These are phyloP conservation scores for Arachis hypogaea DNA, from an alignment of 306 rosid species.

Conservation along the genomic window DNA sequence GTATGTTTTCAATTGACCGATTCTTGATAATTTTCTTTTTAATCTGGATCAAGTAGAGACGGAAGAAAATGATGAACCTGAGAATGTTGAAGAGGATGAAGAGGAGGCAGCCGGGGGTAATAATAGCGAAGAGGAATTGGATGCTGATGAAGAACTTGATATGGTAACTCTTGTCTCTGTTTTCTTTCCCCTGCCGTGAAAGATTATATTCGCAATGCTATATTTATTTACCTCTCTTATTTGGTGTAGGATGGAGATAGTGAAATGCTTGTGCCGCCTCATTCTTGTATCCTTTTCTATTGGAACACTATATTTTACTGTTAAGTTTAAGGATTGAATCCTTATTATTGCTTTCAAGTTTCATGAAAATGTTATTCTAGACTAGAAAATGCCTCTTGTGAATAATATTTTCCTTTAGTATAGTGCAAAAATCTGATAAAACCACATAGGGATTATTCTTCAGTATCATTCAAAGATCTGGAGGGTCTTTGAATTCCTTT, in stretches of 20 bases:
- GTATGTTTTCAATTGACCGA: constrained; percentile 14
- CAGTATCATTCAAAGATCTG: constrained; percentile 21
- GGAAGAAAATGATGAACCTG: constrained; percentile 59
- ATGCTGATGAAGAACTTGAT: constrained; percentile 58
- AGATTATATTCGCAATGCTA: constrained; percentile 14
- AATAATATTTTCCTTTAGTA: neutral
- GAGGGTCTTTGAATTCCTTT: constrained; percentile 49
- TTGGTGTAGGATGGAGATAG: constrained; percentile 64
- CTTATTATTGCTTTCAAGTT: neutral
- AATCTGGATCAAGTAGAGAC: constrained; percentile 29
- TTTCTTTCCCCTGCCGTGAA: neutral
- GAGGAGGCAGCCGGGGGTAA: constrained; percentile 62
- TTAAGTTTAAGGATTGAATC: constrained; percentile 21
- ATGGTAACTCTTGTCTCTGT: constrained; percentile 46
- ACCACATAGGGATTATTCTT: too few species aligned
- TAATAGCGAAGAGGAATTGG: constrained; percentile 64
- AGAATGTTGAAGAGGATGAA: constrained; percentile 59
- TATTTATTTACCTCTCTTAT: constrained; percentile 27
- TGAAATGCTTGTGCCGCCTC: constrained; percentile 61
- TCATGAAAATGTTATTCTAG: neutral
- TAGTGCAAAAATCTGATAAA: neutral
- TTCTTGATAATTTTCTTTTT: constrained; percentile 20
- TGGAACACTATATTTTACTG: constrained; percentile 24
- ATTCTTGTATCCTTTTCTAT: constrained; percentile 65
- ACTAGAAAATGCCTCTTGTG: neutral